phyloP scores from a whole-genome alignment of 148 eudicot species.

The Spergularia bocconei region DNA sequence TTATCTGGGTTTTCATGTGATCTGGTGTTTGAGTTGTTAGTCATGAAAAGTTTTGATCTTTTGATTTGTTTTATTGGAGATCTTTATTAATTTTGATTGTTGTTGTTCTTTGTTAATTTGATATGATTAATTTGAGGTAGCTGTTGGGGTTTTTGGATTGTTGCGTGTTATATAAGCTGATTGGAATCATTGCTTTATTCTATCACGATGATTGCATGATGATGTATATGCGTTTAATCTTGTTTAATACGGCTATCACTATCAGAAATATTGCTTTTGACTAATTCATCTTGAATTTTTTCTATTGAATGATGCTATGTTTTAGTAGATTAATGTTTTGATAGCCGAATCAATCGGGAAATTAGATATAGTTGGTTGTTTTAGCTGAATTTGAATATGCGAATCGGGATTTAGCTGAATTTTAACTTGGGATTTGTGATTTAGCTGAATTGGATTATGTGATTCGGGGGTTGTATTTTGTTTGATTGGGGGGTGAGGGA shows the following conservation, averaged over 20 bases:
- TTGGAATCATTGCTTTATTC: background rate
- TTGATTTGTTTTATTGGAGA: background rate
- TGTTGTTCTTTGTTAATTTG: too few species aligned
- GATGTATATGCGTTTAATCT: background rate
- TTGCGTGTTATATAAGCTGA: background rate
- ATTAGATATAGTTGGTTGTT: too few species aligned
- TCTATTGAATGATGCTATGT: too few species aligned
- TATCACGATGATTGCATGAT: background rate
- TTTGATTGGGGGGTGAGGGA: background rate
- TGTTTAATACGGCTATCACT: background rate
- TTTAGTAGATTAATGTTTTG: too few species aligned
- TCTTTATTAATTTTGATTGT: background rate
- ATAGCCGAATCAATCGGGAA: too few species aligned
- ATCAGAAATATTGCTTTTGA: too few species aligned
- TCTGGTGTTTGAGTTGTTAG: background rate
- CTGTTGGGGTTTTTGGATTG: background rate
- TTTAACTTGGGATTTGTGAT: too few species aligned
- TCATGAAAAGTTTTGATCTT: conserved; percentile 3
- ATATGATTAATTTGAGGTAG: background rate
- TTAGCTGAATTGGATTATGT: too few species aligned
- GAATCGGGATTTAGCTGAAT: too few species aligned
- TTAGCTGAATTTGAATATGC: too few species aligned
- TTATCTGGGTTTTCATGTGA: background rate
- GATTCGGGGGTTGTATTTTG: too few species aligned
- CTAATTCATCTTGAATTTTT: too few species aligned